Percentiles rank a stretch among this genome's conserved stretches.
Evolutionary conservation across 768 basidiomycete species (phyloP).

Genomic region (Coprinopsis marcescibilis): DNA sequence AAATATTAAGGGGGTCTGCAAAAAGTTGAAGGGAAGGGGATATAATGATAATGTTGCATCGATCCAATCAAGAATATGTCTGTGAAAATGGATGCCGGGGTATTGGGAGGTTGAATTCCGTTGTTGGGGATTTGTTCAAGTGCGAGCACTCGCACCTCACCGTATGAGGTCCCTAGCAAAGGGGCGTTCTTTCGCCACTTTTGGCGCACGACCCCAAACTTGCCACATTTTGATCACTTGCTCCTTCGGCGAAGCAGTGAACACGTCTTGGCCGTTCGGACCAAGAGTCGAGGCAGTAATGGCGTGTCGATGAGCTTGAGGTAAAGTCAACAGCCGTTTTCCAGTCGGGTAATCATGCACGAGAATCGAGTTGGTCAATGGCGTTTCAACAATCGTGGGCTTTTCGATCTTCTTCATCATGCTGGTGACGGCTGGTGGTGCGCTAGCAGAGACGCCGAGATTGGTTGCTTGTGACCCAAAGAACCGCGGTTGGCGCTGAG

Average conservation of each 20-base stretch:
- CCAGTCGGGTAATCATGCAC: slow-evolving; percentile 72
- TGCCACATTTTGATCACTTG: slow-evolving; percentile 73
- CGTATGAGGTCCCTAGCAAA: slow-evolving; percentile 45
- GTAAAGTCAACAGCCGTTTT: slow-evolving; percentile 44
- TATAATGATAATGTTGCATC: no score
- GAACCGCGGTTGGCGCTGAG: slow-evolving; percentile 41
- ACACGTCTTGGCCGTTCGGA: slow-evolving; percentile 56
- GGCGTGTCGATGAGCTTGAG: slow-evolving; percentile 48
- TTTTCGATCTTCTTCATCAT: slow-evolving; percentile 43
- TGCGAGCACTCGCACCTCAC: slow-evolving; percentile 16
- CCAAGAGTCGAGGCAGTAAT: slow-evolving; percentile 59
- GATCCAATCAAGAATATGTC: no score
- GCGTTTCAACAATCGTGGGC: slow-evolving; percentile 30
- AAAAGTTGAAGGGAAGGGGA: no score
- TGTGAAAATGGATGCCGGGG: no score
- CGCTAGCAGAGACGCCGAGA: slow-evolving; percentile 16
- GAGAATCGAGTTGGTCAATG: slow-evolving; percentile 64
- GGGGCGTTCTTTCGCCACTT: slow-evolving; percentile 29
- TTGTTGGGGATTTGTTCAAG: no score
- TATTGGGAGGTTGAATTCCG: no score
- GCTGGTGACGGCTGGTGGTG: slow-evolving; percentile 22
- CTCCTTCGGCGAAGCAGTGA: slow-evolving; percentile 58
- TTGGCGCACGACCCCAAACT: slow-evolving; percentile 45
- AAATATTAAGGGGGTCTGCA: no score
- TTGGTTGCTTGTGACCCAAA: slow-evolving; percentile 17